Base-by-base conservation (phyloP, 2,329 filamentous ascomycete genomes). In the Fusarium xylarioides region DNA sequence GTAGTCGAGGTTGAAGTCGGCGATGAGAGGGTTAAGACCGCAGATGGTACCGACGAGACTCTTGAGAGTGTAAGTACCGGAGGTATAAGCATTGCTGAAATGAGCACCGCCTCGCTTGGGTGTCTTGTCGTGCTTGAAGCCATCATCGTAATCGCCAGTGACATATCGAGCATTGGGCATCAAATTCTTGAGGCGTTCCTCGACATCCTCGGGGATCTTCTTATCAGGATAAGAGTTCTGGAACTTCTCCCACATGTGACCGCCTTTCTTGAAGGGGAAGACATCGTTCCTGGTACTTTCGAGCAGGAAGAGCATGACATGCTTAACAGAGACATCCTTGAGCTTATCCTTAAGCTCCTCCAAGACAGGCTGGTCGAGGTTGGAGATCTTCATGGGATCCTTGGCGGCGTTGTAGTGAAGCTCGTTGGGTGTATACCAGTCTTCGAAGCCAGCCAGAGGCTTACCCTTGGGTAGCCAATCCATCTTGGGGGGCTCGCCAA, bases 211-310 rank as follows among this genome's bases (percentile, higher is more conserved):
- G 0, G 83, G 83, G 5, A 85, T 50, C 5, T 74, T 75, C 15
- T 76, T 70, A 14, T 82, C 70, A 9, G 79, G 74, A 15, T 76
- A 79, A 7, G 82, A 82, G 4, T 79, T 66, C 15, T 76, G 57
- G 7, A 83, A 76, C 0, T 79, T 79, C 1, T 82, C 75, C 68
- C 79, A 82, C 16, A 85, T 81, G 23, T 82, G 70, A 8, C 81
- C 82, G 2, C 79, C 77, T 63, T 83, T 83, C 43, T 84, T 84
- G 19, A 86, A 69, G 1, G 85, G 84, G 43, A 85, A 86, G 2
- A 86, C 79, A 35, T 86, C 84, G 5, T 82, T 81, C 19, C 84
- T 80, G 4, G 83, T 85, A 54, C 84, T 85, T 66, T 86, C 84
- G 11, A 86, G 78, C 14, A 84, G 79, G 21, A 86, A 63, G 15